phyloP scores from a whole-genome alignment of 2,329 filamentous ascomycete genomes.

The Daldinia sp. region DNA sequence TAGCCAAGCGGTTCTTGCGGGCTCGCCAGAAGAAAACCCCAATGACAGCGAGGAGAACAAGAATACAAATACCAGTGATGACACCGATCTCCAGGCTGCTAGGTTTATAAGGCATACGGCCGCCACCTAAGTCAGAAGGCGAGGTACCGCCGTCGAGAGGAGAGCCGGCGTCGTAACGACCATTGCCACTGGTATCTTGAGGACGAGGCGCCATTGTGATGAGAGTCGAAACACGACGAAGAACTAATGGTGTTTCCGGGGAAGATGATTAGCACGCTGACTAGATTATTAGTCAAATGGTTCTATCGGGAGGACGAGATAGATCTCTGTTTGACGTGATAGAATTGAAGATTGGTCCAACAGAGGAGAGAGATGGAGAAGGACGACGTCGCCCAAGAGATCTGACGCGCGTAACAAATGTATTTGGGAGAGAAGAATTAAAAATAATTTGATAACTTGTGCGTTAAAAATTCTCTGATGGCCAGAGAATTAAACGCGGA shows the following conservation, averaged over 20 bases:
- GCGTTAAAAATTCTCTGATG: constrained; percentile 1
- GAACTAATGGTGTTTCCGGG: neutral
- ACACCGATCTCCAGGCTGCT: constrained; percentile 43
- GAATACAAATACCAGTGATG: constrained; percentile 39
- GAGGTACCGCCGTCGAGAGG: constrained; percentile 41
- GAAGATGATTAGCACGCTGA: constrained; percentile 29
- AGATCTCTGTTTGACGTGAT: constrained; percentile 30
- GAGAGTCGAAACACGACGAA: neutral
- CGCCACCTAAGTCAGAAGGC: constrained; percentile 33
- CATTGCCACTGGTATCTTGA: constrained; percentile 5
- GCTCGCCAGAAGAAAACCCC: constrained; percentile 44
- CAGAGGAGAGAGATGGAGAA: neutral
- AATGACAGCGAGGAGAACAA: constrained; percentile 39
- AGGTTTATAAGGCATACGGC: constrained; percentile 23
- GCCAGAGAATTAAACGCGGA: neutral
- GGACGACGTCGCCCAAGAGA: constrained; percentile 9
- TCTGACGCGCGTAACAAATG: neutral
- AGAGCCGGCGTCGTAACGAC: constrained; percentile 40
- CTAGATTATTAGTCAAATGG: constrained; percentile 29
- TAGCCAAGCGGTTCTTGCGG: constrained; percentile 37
- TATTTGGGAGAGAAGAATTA: neutral
- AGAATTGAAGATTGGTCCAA: constrained; percentile 1
- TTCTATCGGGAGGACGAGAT: constrained; percentile 16
- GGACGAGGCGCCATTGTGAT: constrained; percentile 8
- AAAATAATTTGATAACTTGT: constrained; percentile 1